phyloP scores from a whole-genome alignment of 2,329 filamentous ascomycete species.

The Fusarium albidum region DNA sequence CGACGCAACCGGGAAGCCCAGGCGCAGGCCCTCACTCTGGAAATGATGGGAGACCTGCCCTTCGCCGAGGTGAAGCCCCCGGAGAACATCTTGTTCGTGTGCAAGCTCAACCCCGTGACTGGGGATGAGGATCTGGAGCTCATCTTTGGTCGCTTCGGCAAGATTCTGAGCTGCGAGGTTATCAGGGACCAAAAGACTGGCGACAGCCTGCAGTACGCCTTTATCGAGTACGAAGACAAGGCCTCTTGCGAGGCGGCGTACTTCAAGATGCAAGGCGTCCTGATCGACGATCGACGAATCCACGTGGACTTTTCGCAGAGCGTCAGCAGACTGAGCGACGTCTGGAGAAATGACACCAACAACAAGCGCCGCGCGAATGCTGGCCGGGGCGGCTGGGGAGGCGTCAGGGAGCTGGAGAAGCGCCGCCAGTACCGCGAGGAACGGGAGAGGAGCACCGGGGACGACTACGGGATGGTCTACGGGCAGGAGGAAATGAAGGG shows the following conservation, averaged over 20 bases:
- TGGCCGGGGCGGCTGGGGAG: constrained; percentile 83
- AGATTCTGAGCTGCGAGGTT: constrained; percentile 93
- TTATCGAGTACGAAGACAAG: constrained; percentile 96
- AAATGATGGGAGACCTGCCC: constrained; percentile 97
- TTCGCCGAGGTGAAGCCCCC: constrained; percentile 98
- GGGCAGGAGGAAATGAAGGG: constrained; percentile 73
- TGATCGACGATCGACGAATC: constrained; percentile 97
- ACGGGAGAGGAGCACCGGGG: constrained; percentile 53
- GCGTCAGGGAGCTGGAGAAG: constrained; percentile 87
- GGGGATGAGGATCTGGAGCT: constrained; percentile 93
- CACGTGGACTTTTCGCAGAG: constrained; percentile 99
- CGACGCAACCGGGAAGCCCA: constrained; percentile 90
- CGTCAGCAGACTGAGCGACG: constrained; percentile 85
- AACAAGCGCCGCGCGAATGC: constrained; percentile 72
- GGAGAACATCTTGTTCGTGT: constrained; percentile 97
- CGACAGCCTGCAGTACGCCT: constrained; percentile 96
- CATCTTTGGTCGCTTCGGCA: constrained; percentile 96
- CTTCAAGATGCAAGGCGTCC: constrained; percentile 97
- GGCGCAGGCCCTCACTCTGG: constrained; percentile 91
- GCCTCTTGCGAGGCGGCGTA: constrained; percentile 93
- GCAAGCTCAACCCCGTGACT: constrained; percentile 97
- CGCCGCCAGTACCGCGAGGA: constrained; percentile 87
- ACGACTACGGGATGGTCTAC: constrained; percentile 82
- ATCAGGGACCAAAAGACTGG: constrained; percentile 94
- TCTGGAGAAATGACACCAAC: constrained; percentile 88